phyloP scores from a whole-genome alignment of 2,329 filamentous ascomycete genomes.

The Stenocarpella maydis region DNA sequence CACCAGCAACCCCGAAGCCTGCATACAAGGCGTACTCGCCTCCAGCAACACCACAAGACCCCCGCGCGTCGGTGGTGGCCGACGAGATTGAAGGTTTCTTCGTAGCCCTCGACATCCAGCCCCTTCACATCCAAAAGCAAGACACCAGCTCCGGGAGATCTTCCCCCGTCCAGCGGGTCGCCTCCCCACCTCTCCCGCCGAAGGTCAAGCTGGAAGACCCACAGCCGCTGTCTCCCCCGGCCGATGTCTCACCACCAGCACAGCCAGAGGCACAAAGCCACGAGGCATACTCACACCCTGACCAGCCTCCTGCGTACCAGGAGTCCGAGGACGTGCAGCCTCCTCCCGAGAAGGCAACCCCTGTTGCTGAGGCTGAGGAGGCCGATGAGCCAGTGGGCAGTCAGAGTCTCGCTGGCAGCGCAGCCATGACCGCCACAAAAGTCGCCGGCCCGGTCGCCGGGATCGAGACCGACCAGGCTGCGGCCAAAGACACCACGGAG shows the following conservation, averaged over 20 bases:
- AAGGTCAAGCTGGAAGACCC: conserved; percentile 30
- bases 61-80: conserved; percentile 27
- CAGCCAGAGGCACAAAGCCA: background rate
- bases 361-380: background rate
- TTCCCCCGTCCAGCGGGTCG: conserved; percentile 17
- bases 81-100: conserved; percentile 32
- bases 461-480: background rate
- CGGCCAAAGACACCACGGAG: background rate
- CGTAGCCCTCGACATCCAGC: conserved; percentile 29
- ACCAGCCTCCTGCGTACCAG: conserved; percentile 32
- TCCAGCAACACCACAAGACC: conserved; percentile 18
- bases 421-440: background rate
- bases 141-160: background rate
- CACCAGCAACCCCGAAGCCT: conserved; percentile 6
- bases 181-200: conserved; percentile 32
- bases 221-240: background rate
- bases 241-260: background rate
- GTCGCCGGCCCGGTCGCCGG: conserved; percentile 3
- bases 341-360: conserved; percentile 29
- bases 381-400: background rate
- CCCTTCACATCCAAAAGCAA: conserved; percentile 28
- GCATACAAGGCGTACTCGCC: conserved; percentile 34
- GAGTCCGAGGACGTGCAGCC: conserved; percentile 20
- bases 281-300: background rate
- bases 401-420: background rate